These are phyloP conservation scores for Prunus mume DNA, from an alignment of 306 rosid genomes.

Conservation along the genomic window DNA sequence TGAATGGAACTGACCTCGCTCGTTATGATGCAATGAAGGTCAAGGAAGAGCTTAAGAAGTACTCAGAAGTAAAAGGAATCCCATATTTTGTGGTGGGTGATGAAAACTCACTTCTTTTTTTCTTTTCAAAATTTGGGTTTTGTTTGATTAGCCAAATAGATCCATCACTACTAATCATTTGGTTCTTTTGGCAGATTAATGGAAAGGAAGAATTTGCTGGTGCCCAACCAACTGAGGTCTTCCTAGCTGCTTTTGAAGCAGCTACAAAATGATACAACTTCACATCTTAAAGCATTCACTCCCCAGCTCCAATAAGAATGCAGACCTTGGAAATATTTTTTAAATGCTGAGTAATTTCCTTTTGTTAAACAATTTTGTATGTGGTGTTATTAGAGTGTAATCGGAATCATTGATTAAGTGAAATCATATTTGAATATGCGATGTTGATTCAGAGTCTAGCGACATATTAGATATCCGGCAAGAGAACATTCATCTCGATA, in stretches of 20 bases:
- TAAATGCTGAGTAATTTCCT: not conserved
- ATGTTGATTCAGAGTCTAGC: not conserved
- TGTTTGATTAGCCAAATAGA: not conserved
- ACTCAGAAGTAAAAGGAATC: slow-evolving; percentile 53
- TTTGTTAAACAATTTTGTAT: not conserved
- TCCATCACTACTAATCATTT: not conserved
- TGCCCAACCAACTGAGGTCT: slow-evolving; percentile 68
- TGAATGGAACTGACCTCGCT: slow-evolving; percentile 11
- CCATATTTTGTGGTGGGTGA: slow-evolving; percentile 65
- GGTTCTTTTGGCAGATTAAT: slow-evolving; percentile 52
- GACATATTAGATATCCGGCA: not conserved
- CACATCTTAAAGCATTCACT: not conserved
- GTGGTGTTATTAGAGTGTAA: not conserved
- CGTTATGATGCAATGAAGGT: slow-evolving; percentile 47
- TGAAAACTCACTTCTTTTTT: not conserved
- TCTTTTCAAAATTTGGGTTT: not conserved
- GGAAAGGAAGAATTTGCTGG: slow-evolving; percentile 58
- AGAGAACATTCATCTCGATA: not conserved
- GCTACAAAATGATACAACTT: slow-evolving; percentile 37
- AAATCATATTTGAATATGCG: not conserved
- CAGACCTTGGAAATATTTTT: not conserved
- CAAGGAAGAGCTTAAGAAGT: slow-evolving; percentile 56
- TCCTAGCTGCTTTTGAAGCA: slow-evolving; percentile 60
- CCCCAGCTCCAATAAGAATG: not conserved
- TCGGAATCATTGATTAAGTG: not conserved